A percentile compares a stretch with the other conserved stretches of the same genome.
Conservation (phyloP, 169 alveolate genomes). For the Pseudocohnilembus persalinus region DNA sequence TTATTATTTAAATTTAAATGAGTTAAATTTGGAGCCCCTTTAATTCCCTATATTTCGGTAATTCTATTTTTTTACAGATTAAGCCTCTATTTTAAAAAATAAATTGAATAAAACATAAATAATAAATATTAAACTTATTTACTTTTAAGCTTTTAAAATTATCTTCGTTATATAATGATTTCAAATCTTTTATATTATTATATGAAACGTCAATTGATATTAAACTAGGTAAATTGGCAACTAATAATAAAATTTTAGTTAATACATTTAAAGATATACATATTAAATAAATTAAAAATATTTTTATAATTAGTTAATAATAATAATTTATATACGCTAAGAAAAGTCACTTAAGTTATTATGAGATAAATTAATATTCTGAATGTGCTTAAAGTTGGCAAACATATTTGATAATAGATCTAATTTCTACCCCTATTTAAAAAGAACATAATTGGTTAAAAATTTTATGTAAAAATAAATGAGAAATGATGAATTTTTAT, state of each 20-base stretch:
- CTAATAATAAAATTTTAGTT: background rate
- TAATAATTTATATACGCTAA: slow-evolving; percentile 8
- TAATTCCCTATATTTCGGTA: slow-evolving; percentile 16
- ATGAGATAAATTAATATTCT: slow-evolving; percentile 22
- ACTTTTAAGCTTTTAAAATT: slow-evolving; percentile 35
- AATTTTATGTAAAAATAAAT: no score
- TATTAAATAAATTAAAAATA: background rate
- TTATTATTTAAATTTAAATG: slow-evolving; percentile 41
- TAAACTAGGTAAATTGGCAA: slow-evolving; percentile 28
- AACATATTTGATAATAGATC: slow-evolving; percentile 24
- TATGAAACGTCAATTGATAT: slow-evolving; percentile 15
- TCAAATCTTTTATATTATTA: slow-evolving; percentile 40
- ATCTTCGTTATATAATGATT: slow-evolving; percentile 39
- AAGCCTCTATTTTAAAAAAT: background rate
- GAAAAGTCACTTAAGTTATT: slow-evolving; percentile 31
- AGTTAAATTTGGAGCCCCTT: slow-evolving; percentile 15
- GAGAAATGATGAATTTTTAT: background rate
- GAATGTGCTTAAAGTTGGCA: slow-evolving; percentile 22
- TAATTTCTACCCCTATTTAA: background rate
- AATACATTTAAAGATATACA: background rate
- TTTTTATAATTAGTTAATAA: background rate
- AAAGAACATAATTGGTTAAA: background rate
- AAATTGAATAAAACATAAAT: background rate
- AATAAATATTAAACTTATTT: background rate
- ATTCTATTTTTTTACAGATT: slow-evolving; percentile 29